Base-by-base conservation (phyloP, 768 basidiomycete species). In the Boletus subcaerulescens region DNA sequence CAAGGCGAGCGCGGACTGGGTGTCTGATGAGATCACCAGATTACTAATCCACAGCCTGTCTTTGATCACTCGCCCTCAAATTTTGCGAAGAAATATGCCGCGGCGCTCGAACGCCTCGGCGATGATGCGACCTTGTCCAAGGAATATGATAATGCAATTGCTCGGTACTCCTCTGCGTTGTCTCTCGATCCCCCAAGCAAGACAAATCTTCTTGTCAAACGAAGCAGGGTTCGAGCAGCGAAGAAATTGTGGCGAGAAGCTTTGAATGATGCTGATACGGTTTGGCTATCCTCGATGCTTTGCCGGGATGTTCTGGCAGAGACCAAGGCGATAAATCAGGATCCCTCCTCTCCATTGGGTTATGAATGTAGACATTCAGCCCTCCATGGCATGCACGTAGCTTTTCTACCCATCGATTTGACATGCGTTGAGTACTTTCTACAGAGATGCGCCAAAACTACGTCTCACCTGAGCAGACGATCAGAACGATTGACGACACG, bases 191-290 rank as follows among this genome's bases (percentile, higher is more conserved):
- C 60, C 3, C 35, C 38, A 15, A 42, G 14, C 7, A 18, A 47
- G 20, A 43, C 45, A 8, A 9, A 32, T 13, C 32, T 62, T 15
- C 52, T 42, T 32, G 41, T 58, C 5, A 62, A 62, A 31, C 60
- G 61, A n/a, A 62, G 60, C 43, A 47, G 51, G 32, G 61, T 39
- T 12, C 56, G 46, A 31, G 54, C 47, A 7, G 44, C 36, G 47
- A 48, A 36, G 32, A 40, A 48, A 4, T 53, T 43, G 24, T 62
- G 59, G 61, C 53, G 48, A n/a, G 60, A 53, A 36, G 61, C 61
- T 31, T 22, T 62, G 14, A 24, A 42, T 8, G 61, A 62, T 18
- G 61, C 61, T 6, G 41, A 58, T 20, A 18, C 55, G 33, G 61
- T 62, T 52, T 44, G 36, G 15, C 31, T 40, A 8, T 39, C 17